Percentiles rank a stretch among this genome's conserved stretches.
phyloP scores from a whole-genome alignment of 1,284 basidiomycete species.

The Pseudozyma pruni region DNA sequence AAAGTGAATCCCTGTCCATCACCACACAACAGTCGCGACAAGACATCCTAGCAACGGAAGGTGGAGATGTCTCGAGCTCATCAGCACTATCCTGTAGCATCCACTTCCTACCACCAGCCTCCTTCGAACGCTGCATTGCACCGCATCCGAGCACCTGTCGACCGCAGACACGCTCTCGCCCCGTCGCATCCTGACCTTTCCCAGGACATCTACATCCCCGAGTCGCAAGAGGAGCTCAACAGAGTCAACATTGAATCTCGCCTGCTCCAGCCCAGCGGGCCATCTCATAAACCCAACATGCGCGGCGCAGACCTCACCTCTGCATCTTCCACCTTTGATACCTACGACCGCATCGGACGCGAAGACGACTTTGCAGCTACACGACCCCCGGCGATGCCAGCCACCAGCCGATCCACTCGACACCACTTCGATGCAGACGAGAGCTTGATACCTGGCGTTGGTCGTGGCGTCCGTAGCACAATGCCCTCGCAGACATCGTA shows the following conservation, averaged over 20 bases:
- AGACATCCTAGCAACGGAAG: conserved; percentile 3
- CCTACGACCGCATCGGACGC: conserved; percentile 49
- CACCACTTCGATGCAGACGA: conserved; percentile 31
- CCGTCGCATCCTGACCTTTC: conserved; percentile 26
- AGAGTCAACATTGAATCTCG: conserved; percentile 42
- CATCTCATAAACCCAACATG: conserved; percentile 18
- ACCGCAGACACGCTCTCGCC: conserved; percentile 6
- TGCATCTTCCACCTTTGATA: conserved; percentile 39
- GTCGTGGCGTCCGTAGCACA: conserved; percentile 35
- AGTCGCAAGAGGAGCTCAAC: conserved; percentile 37
- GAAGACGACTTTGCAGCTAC: conserved; percentile 27
- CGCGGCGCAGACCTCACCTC: conserved; percentile 21
- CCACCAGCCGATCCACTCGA: conserved; percentile 10
- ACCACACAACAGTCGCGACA: conserved; percentile 13
- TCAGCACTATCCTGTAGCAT: conserved; percentile 33
- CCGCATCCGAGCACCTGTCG: conserved; percentile 8
- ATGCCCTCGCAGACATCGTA: conserved; percentile 26
- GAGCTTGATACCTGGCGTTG: conserved; percentile 53
- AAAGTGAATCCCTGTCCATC: too few species aligned
- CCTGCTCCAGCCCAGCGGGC: conserved; percentile 25
- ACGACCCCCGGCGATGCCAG: not conserved
- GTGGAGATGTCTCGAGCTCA: conserved; percentile 27
- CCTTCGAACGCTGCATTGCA: conserved; percentile 4
- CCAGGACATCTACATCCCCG: conserved; percentile 46
- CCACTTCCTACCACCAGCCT: conserved; percentile 39